Conservation (phyloP, 192 early-diverging fungal species). For the Lunasporangiospora selenospora region DNA sequence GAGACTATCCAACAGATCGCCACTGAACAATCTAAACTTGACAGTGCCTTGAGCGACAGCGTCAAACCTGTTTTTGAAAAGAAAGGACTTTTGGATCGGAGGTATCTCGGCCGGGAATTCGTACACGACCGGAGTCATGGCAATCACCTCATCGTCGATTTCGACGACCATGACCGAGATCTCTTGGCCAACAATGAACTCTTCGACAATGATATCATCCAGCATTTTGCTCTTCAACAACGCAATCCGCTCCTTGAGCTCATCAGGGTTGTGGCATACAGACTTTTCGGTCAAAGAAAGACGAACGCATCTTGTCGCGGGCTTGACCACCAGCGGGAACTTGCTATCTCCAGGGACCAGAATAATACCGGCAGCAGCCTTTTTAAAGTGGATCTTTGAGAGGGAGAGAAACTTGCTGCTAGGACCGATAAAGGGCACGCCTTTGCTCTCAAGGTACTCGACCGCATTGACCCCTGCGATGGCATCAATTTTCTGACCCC, state of each 20-base stretch:
- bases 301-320: conserved; percentile 4
- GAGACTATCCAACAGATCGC: conserved; percentile 3
- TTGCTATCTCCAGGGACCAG: conserved; percentile 15
- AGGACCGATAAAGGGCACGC: conserved; percentile 14
- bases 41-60: conserved; percentile 4
- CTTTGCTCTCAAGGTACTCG: conserved; percentile 17
- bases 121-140: conserved; percentile 11
- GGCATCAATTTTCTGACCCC: conserved; percentile 12
- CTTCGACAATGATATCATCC: conserved; percentile 12
- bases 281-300: conserved; percentile 18
- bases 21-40: conserved; percentile 6
- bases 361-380: conserved; percentile 7
- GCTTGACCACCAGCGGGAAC: conserved; percentile 19
- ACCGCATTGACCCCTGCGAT: conserved; percentile 14
- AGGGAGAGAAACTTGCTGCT: conserved; percentile 20
- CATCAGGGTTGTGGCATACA: conserved; percentile 9
- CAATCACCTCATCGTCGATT: conserved; percentile 12
- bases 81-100: conserved; percentile 9
- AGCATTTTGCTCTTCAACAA: conserved; percentile 3
- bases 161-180: conserved; percentile 17
- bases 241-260: conserved; percentile 9
- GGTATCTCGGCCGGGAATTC: conserved; percentile 6
- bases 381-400: conserved; percentile 16
- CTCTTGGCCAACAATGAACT: conserved; percentile 13
- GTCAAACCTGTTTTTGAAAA: conserved; percentile 10